Conservation (phyloP, 371 early-diverging fungal genomes). For the Mortierella sp. region DNA sequence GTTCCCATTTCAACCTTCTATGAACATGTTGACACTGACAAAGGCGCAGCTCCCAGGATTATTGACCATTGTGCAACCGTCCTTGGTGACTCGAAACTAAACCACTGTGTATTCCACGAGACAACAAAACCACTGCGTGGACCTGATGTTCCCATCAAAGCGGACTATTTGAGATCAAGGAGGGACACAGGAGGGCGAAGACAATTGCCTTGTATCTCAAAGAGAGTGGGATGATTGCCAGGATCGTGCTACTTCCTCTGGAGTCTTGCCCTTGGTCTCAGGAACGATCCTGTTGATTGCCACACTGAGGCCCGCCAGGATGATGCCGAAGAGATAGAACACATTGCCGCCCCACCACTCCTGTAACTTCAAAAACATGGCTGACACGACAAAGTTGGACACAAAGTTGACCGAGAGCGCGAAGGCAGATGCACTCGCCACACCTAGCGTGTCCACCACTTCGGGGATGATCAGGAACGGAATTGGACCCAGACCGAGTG, state of each 20-base stretch:
- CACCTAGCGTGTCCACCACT: slow-evolving; percentile 78
- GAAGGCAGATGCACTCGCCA: slow-evolving; percentile 75
- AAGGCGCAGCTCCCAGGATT: too few relatives aligned
- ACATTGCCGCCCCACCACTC: slow-evolving; percentile 73
- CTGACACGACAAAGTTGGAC: slow-evolving; percentile 75
- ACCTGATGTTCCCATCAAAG: too few relatives aligned
- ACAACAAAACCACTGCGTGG: too few relatives aligned
- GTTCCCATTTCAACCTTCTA: too few relatives aligned
- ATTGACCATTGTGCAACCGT: too few relatives aligned
- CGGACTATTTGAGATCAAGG: too few relatives aligned
- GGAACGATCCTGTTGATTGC: slow-evolving; percentile 75
- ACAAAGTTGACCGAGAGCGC: slow-evolving; percentile 80
- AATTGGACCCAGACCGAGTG: slow-evolving; percentile 90
- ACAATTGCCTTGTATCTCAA: slow-evolving; percentile 3
- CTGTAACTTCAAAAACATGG: slow-evolving; percentile 69
- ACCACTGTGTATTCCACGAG: too few relatives aligned
- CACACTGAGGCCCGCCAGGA: slow-evolving; percentile 56
- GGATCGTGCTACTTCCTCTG: slow-evolving; percentile 41
- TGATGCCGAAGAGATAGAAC: slow-evolving; percentile 78
- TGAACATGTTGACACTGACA: too few relatives aligned
- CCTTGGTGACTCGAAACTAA: too few relatives aligned
- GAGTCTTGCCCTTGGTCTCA: slow-evolving; percentile 82
- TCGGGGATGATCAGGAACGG: slow-evolving; percentile 90
- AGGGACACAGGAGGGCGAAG: too few relatives aligned
- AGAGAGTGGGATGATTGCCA: slow-evolving; percentile 40